Evolutionary conservation across 2,329 filamentous ascomycete genomes (phyloP), one percentile per base, ranked within the genome.

Genomic region (Cyphellophora europaea): DNA sequence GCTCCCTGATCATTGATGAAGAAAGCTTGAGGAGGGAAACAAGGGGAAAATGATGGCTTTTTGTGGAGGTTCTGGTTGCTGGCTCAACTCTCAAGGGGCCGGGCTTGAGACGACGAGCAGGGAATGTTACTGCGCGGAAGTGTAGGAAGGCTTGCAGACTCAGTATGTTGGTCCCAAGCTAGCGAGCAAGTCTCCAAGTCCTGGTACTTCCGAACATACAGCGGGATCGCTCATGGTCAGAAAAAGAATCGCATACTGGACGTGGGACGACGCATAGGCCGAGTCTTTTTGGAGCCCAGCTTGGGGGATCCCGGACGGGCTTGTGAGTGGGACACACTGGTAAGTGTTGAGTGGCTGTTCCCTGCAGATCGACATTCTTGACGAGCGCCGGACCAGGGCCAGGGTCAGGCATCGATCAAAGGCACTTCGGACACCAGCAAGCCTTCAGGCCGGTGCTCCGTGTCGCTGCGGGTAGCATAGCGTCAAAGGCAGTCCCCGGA

Each of bases 361-460:
- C 21, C 21, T 25, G 21, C 21, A 25, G 21, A 25, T 25, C 21
- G 21, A 25, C 21, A 25, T 25, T 25, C 21, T 25, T 25, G 21
- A 25, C 21, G 21, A 25, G 8, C 8, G n/a, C 21, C 21, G n/a
- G 21, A n/a, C n/a, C n/a, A n/a, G n/a, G n/a, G n/a, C n/a, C n/a
- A n/a, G n/a, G n/a, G n/a, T n/a, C n/a, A n/a, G n/a, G n/a, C n/a
- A n/a, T n/a, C n/a, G n/a, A n/a, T n/a, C n/a, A n/a, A n/a, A n/a
- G n/a, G n/a, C n/a, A n/a, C n/a, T n/a, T n/a, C n/a, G n/a, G n/a
- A n/a, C n/a, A n/a, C n/a, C n/a, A n/a, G n/a, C n/a, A n/a, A n/a
- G n/a, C n/a, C n/a, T n/a, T n/a, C n/a, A n/a, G n/a, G n/a, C n/a
- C n/a, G n/a, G n/a, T n/a, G n/a, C n/a, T n/a, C n/a, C n/a, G n/a